Percentiles rank a stretch among this genome's conserved stretches.
These are phyloP conservation scores for Aspergillus latus DNA, from an alignment of 2,329 filamentous ascomycete species.

Conservation along the genomic window DNA sequence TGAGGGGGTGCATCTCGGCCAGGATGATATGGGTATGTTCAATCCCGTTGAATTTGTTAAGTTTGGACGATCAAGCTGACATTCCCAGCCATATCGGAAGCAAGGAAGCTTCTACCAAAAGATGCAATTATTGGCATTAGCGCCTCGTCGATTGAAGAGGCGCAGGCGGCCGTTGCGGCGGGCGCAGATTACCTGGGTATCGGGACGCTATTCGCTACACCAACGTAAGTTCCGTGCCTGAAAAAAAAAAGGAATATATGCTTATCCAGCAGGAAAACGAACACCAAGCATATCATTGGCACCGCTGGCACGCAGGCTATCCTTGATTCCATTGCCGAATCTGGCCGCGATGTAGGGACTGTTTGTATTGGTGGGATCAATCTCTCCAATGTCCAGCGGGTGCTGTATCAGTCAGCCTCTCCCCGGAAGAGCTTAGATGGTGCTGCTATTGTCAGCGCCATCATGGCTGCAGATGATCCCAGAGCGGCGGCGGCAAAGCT, in stretches of 20 bases:
- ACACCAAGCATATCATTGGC: conserved; percentile 80
- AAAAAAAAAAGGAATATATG: neutral
- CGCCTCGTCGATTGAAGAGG: conserved; percentile 72
- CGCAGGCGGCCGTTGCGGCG: conserved; percentile 65
- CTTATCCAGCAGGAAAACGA: conserved; percentile 64
- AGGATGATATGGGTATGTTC: conserved; percentile 78
- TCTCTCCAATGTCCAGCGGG: conserved; percentile 68
- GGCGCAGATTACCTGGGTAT: conserved; percentile 92
- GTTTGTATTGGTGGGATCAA: conserved; percentile 93
- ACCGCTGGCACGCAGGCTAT: conserved; percentile 69
- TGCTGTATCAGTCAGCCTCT: conserved; percentile 68
- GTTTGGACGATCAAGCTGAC: conserved; percentile 3
- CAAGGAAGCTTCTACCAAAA: conserved; percentile 70
- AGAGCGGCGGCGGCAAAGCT: conserved; percentile 63
- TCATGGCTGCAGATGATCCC: conserved; percentile 72
- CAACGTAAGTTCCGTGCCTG: conserved; percentile 59
- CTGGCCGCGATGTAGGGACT: conserved; percentile 41
- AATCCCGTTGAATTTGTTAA: neutral
- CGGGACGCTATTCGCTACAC: conserved; percentile 82
- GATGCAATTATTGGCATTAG: conserved; percentile 86
- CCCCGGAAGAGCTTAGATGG: conserved; percentile 67
- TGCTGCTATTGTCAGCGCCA: conserved; percentile 84
- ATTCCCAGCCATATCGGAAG: conserved; percentile 57
- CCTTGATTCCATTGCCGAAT: conserved; percentile 58
- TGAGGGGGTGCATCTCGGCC: conserved; percentile 91